A percentile compares a stretch with the other conserved stretches of the same genome.
Evolutionary conservation across 2,329 filamentous ascomycete genomes (phyloP).

Genomic region (Penicillium corylophilum): DNA sequence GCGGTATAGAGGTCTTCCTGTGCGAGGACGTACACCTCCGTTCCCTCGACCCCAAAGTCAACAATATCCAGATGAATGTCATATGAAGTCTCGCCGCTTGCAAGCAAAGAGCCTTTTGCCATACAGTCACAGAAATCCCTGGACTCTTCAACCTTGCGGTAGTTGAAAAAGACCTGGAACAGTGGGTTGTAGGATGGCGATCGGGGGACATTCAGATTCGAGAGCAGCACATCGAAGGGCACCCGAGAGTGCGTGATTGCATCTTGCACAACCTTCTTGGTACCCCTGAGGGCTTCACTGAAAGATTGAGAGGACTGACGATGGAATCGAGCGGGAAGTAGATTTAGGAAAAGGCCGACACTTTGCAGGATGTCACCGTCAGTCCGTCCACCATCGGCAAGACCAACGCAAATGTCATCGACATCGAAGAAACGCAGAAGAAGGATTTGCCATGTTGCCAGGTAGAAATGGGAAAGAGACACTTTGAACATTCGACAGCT

Average conservation of each 20-base stretch:
- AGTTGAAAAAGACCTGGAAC: slow-evolving; percentile 54
- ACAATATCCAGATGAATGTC: slow-evolving; percentile 42
- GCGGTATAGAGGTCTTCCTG: slow-evolving; percentile 36
- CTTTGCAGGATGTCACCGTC: slow-evolving; percentile 34
- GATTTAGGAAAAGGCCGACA: slow-evolving; percentile 52
- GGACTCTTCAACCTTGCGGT: slow-evolving; percentile 37
- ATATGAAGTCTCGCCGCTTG: slow-evolving; percentile 27
- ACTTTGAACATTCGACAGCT: slow-evolving; percentile 25
- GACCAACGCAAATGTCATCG: slow-evolving; percentile 49
- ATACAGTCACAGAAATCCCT: slow-evolving; percentile 21
- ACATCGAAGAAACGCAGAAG: slow-evolving; percentile 36
- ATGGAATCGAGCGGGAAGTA: slow-evolving; percentile 49
- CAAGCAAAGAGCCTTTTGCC: slow-evolving; percentile 13
- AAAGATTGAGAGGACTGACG: slow-evolving; percentile 26
- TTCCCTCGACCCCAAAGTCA: slow-evolving; percentile 27
- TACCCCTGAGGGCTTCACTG: slow-evolving; percentile 28
- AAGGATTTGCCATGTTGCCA: slow-evolving; percentile 43
- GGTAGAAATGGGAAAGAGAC: slow-evolving; percentile 50
- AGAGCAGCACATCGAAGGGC: slow-evolving; percentile 52
- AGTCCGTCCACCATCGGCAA: slow-evolving; percentile 47
- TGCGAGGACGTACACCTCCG: slow-evolving; percentile 19
- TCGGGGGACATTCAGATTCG: slow-evolving; percentile 43
- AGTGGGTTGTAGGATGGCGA: slow-evolving; percentile 45
- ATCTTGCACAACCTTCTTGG: slow-evolving; percentile 26
- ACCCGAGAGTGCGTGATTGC: slow-evolving; percentile 47